Evolutionary conservation across 805 yeast genomes (phyloP), one percentile per base, ranked within the genome.

Genomic region (Candida ulmi): DNA sequence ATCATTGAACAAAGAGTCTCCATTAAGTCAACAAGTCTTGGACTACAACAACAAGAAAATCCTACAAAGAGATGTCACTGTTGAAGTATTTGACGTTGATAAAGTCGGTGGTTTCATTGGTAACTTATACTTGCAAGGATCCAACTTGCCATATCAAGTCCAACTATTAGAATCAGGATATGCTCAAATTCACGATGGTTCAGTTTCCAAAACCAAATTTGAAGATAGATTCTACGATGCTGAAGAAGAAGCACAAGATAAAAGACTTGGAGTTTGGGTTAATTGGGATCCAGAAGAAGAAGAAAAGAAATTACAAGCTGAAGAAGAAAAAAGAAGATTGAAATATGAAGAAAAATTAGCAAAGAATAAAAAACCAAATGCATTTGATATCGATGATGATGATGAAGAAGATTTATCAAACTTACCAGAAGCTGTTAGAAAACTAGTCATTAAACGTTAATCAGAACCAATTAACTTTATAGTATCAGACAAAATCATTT

Each of bases 61-160:
- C 37, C 66, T 77, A 57, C 96, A 87, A 63, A 74, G 88, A 55
- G 86, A 80, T 45, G 85, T 87, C 32, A 78, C 74, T 46, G 65
- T 87, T 46, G 82, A 81, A 39, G 72, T 87, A 17, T 75, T 75
- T 47, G 80, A 75, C 41, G 74, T 75, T 38, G 96, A 88, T 57
- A 83, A 79, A 54, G 68, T 80, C 40, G 95, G 95, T 42, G 86
- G 84, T 0, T 88, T 88, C 54, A 76, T 85, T 53, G 93, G 95
- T 35, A 76, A 79, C 52, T 51, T 85, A 37, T 83, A 65, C 54
- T 52, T 76, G 11, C 73, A 72, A 12, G 70, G 76, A 2, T 68
- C 66, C 33, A 65, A 67, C 24, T 49, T 57, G 25, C 88, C 87
- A 17, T 68, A 78, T 45, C 90, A 83, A 51, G 63, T 70, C 12